These are phyloP conservation scores for Phylloporus sp. DNA, from an alignment of 768 basidiomycete genomes.

Conservation along the genomic window DNA sequence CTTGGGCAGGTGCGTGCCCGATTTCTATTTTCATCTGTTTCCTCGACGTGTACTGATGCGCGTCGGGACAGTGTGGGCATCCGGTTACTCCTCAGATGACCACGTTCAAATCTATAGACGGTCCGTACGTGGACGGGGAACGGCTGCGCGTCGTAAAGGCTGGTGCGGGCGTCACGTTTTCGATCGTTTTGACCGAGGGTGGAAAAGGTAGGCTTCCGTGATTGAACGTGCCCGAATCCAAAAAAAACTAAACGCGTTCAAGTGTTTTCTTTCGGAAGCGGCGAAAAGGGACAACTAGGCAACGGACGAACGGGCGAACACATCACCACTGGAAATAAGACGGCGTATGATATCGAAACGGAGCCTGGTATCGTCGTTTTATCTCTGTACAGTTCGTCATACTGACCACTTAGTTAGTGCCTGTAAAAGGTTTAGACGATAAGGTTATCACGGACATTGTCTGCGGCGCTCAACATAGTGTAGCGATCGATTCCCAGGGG, in stretches of 20 bases:
- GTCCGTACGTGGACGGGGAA: conserved; percentile 52
- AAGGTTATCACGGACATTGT: conserved; percentile 78
- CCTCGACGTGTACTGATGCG: neutral
- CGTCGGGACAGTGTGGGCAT: conserved; percentile 60
- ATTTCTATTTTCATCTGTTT: neutral
- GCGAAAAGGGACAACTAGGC: conserved; percentile 89
- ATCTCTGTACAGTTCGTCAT: neutral
- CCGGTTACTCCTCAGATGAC: conserved; percentile 57
- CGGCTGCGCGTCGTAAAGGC: conserved; percentile 67
- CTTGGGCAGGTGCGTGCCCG: conserved; percentile 63
- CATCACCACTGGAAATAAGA: conserved; percentile 80
- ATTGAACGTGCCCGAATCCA: too few species aligned
- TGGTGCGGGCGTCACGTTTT: conserved; percentile 80
- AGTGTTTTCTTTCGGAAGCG: conserved; percentile 90
- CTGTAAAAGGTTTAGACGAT: conserved; percentile 69
- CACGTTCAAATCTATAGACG: conserved; percentile 58
- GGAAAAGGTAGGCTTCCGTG: conserved; percentile 57
- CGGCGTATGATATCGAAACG: conserved; percentile 71
- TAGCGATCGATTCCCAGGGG: conserved; percentile 79
- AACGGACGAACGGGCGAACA: conserved; percentile 93
- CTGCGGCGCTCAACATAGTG: conserved; percentile 81
- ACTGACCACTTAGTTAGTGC: conserved; percentile 41
- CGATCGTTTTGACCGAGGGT: conserved; percentile 73
- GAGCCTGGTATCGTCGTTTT: conserved; percentile 51
- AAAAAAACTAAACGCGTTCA: conserved; percentile 5